Base-by-base conservation (phyloP, 352 stramenopile genomes). In the Globisporangium viniferum region DNA sequence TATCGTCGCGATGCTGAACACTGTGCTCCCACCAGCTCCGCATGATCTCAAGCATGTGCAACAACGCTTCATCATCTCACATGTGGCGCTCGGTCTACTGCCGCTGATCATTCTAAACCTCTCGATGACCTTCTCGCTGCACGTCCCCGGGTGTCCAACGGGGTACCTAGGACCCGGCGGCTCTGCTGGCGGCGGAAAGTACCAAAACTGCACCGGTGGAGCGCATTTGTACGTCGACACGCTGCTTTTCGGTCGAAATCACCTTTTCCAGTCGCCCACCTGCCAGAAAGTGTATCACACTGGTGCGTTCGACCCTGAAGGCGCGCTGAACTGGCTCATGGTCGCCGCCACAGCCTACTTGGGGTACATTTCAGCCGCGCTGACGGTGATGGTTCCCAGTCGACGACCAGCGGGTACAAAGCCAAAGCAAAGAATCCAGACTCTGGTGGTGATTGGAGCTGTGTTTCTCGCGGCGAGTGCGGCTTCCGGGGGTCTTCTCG, bases 101-200 rank as follows among this genome's bases (percentile, higher is more conserved):
- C 73, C 76, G 5, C 63, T 90, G 7, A 14, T 84, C 12, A n/a
- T 71, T 1, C 9, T 77, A 9, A 94, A 93, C 63, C 71, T 95
- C 35, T 58, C 68, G 7, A 24, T 87, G 20, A 84, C 77, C 4
- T 91, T 90, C 61, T 59, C 72, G 10, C 53, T 92, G 27, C 72
- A 64, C 3, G 86, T 92, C 7, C 82, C 83, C 12, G 88, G 80
- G 12, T 96, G 86, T 59, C 88, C 88, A 0, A 88, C 67, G 2
- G 88, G 86, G 0, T 96, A 96, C 59, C 54, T 93, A 44, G 88
- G 88, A 8, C 81, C 88, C 24, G 89, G 88, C 27, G 86, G 88
- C 12, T 33, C 70, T 53, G 75, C 72, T 27, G 82, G 93, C 33
- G 62, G 54, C 24, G 78, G 77, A 14, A 31, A 51, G 2, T 75